phyloP scores from a whole-genome alignment of 139 green algal genomes.

The Tetraselmis chui region DNA sequence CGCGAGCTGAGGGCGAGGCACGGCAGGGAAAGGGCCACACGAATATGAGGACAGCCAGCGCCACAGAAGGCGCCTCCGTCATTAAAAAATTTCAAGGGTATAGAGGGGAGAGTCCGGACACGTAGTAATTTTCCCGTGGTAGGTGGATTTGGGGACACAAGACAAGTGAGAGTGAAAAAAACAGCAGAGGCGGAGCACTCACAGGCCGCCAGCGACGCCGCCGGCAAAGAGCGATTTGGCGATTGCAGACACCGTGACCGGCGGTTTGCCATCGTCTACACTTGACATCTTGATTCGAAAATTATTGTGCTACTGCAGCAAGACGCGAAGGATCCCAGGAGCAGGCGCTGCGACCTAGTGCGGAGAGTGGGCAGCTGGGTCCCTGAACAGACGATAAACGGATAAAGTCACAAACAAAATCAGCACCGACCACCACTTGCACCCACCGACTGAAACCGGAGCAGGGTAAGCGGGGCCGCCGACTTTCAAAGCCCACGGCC shows the following conservation, averaged over 20 bases:
- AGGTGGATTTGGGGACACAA: conserved; percentile 31
- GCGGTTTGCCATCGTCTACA: neutral
- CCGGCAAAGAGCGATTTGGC: conserved; percentile 77
- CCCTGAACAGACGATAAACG: no score
- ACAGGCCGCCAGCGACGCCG: conserved; percentile 85
- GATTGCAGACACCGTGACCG: conserved; percentile 34
- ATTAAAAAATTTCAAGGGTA: neutral
- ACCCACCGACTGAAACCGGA: no score
- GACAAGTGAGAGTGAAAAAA: no score
- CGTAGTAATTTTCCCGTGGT: neutral
- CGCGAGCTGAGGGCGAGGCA: conserved; percentile 62
- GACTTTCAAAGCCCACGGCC: no score
- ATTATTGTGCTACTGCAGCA: no score
- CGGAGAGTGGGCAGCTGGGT: no score
- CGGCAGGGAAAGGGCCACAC: neutral
- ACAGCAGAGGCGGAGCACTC: no score
- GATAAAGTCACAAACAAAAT: no score
- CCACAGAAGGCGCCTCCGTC: neutral
- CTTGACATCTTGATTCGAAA: neutral
- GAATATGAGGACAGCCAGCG: neutral
- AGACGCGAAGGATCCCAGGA: no score
- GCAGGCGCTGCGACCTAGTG: no score
- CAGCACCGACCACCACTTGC: no score
- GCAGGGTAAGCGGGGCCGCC: no score
- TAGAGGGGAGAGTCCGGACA: neutral